Conservation (phyloP, 352 stramenopile genomes). For the Globisporangium rhizosaccharum region DNA sequence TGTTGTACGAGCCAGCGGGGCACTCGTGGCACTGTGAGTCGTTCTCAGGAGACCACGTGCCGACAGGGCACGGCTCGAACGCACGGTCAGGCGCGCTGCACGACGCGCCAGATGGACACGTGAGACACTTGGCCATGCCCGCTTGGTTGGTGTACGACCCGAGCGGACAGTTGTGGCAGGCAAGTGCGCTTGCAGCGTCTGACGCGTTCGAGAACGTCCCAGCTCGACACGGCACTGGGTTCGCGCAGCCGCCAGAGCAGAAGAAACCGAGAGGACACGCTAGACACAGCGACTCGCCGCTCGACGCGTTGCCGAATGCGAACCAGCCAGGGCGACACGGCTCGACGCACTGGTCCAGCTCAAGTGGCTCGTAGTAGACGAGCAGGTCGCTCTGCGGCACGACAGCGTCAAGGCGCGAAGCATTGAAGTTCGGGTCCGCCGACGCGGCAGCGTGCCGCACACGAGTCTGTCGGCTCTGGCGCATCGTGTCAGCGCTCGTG, state of each 20-base stretch:
- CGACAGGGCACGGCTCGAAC: constrained; percentile 38
- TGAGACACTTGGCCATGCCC: constrained; percentile 28
- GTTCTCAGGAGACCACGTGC: constrained; percentile 35
- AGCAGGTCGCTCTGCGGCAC: constrained; percentile 36
- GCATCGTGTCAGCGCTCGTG: not conserved
- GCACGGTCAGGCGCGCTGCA: constrained; percentile 13
- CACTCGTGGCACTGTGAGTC: constrained; percentile 44
- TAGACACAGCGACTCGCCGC: constrained; percentile 26
- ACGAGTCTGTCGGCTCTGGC: not conserved
- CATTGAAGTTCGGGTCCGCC: constrained; percentile 34
- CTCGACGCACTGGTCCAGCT: constrained; percentile 34
- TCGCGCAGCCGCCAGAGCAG: constrained; percentile 37
- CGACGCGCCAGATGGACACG: constrained; percentile 35
- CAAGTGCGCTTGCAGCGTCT: constrained; percentile 18
- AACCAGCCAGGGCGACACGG: constrained; percentile 54
- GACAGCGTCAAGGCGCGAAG: constrained; percentile 16
- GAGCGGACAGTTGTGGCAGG: constrained; percentile 33
- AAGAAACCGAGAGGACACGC: constrained; percentile 41
- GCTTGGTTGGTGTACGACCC: constrained; percentile 35
- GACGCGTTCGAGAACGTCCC: constrained; percentile 33
- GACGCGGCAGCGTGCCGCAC: constrained; percentile 36
- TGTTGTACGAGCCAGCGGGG: constrained; percentile 31
- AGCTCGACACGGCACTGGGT: constrained; percentile 28
- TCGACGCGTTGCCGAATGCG: constrained; percentile 31
- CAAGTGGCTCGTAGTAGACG: constrained; percentile 53